These are phyloP conservation scores for Scleroderma citrinum DNA, from an alignment of 768 basidiomycete species.

Conservation along the genomic window DNA sequence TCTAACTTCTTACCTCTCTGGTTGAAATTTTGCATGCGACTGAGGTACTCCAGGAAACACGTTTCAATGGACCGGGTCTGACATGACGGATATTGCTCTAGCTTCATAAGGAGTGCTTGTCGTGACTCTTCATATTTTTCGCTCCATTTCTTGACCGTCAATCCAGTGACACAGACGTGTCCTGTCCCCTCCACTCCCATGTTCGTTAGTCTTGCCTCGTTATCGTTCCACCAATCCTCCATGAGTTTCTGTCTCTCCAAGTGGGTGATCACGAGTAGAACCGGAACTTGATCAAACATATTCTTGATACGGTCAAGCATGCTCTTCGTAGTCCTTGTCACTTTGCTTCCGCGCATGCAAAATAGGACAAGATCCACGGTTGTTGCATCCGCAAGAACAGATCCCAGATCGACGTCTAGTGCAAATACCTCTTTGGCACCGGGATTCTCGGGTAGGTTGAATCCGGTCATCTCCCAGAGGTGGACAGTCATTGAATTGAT, in stretches of 20 bases:
- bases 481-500: background rate
- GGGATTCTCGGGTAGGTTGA: background rate
- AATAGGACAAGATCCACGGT: background rate
- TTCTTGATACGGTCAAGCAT: background rate
- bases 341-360: background rate
- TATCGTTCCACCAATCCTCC: constrained; percentile 27
- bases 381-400: background rate
- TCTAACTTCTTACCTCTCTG: background rate
- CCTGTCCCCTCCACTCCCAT: background rate
- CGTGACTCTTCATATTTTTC: background rate
- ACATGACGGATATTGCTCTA: background rate
- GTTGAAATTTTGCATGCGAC: background rate
- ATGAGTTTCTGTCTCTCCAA: constrained; percentile 18
- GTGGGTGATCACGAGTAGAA: constrained; percentile 11
- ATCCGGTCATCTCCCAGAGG: background rate
- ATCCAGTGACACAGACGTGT: background rate
- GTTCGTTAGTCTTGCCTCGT: background rate
- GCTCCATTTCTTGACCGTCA: background rate
- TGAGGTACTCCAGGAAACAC: too few species aligned
- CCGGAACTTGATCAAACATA: constrained; percentile 5
- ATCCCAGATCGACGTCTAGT: background rate
- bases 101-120: background rate
- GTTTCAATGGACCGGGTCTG: too few species aligned
- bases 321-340: background rate
- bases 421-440: background rate